Evolutionary conservation across 495 filamentous ascomycete species (phyloP), one percentile per base, ranked within the genome.

Genomic region (Hypoxylon trugodes): DNA sequence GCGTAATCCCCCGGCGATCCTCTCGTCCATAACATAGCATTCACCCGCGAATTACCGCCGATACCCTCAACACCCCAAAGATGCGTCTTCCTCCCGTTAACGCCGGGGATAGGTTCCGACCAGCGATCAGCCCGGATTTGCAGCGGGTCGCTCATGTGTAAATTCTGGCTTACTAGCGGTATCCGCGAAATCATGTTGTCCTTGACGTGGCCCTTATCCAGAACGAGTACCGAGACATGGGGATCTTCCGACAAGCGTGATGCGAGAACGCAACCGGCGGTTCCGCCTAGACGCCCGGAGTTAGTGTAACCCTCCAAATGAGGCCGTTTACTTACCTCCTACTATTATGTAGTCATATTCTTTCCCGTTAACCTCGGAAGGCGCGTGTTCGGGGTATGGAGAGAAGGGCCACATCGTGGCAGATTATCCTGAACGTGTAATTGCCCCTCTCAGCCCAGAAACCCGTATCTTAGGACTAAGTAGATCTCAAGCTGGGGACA

Each of bases 181-280:
- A 69, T 64, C 37, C 72, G 70, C 0, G 52, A 56, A 7, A 69
- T 16, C 30, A 70, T 35, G 47, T 70, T 73, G 51, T 74, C 74
- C 50, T 73, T 74, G 41, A 77, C 74, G 6, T 63, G 61, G 25
- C 81, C 81, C 6, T 77, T 79, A 60, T 83, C 80, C 13, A 84
- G 62, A 12, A 84, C 53, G 16, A 84, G 74, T n/a, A 84, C 73
- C 1, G 72, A 72, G 5, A 73, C 69, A 43, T 73, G 68, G n/a
- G 69, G 69, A 55, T 82, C 76, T 56, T 80, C 78, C 32, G 79
- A 78, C 10, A 84, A 74, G 26, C 79, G 77, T 36, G 73, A 76
- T 43, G 81, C 81, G n/a, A 84, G 54, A 16, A 81, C 79, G 47
- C 77, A 79, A 36, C 80, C 81, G 9, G 76, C 73, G 35, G 81